A percentile compares a stretch with the other conserved stretches of the same genome.
Conservation (phyloP, 2,329 filamentous ascomycete species). For the Tolypocladium nubicola region DNA sequence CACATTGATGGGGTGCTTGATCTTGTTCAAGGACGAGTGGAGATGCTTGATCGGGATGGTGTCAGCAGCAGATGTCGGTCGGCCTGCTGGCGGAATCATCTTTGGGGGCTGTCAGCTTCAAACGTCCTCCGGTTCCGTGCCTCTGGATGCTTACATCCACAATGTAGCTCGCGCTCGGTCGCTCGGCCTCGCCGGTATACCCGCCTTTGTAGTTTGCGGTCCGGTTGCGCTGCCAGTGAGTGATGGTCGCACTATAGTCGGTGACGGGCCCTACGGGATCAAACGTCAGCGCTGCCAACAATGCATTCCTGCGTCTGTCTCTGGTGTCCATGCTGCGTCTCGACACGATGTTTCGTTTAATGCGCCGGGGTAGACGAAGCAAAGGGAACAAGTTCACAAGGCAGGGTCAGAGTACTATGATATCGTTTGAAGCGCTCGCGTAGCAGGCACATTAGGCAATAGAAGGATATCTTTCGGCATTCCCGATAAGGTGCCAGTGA, state of each 20-base stretch:
- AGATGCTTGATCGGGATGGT: conserved; percentile 90
- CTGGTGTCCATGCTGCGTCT: conserved; percentile 1
- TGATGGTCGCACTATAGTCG: conserved; percentile 82
- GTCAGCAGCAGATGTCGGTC: conserved; percentile 65
- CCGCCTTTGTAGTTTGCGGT: conserved; percentile 57
- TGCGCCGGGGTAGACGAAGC: not conserved
- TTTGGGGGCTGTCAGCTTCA: conserved; percentile 23
- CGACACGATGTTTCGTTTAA: not conserved
- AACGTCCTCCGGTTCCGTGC: not conserved
- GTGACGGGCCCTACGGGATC: conserved; percentile 64
- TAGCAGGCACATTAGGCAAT: not conserved
- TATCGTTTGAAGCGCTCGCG: not conserved
- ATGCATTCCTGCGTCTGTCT: conserved; percentile 2
- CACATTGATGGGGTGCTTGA: conserved; percentile 94
- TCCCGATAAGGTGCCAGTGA: not conserved
- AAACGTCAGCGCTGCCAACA: conserved; percentile 9
- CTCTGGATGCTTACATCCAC: conserved; percentile 51
- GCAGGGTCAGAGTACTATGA: not conserved
- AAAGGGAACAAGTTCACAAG: not conserved
- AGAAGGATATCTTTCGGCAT: not conserved
- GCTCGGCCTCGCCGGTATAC: conserved; percentile 64
- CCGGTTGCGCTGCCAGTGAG: conserved; percentile 83
- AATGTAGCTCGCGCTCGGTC: conserved; percentile 82
- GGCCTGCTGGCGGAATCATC: conserved; percentile 80
- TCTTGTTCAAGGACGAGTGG: conserved; percentile 97